Base-by-base conservation (phyloP, 2,329 filamentous ascomycete genomes). In the Hansfordia pulvinata region DNA sequence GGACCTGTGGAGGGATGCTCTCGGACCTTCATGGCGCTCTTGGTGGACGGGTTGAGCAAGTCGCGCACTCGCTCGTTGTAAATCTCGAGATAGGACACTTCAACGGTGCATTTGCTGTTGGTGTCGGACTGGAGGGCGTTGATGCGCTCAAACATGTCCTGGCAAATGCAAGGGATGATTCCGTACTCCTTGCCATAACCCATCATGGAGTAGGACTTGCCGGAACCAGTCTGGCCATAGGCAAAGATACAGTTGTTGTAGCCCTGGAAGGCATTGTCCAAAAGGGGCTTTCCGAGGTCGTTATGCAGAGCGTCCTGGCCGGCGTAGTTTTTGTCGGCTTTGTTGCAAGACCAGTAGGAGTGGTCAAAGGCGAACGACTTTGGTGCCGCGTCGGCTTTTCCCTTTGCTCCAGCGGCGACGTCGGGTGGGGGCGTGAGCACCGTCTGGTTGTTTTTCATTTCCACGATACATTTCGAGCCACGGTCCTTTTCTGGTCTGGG, bases 211-310 rank as follows among this genome's bases (percentile, higher is more conserved):
- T 98, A 98, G 10, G 85, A 94, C 59, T 98, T 98, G 55, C 90
- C 90, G 1, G 90, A 96, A 40, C 90, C 90, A 2, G 90, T 98
- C 60, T 98, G 90, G 11, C 90, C 90, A 49, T 98, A 98, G 10
- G 90, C 90, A 50, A 98, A 98, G 47, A 98, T 98, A 64, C 90
- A 98, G 54, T 96, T 98, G 64, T 98, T 96, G 62, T 96, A 98
- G 23, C 90, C 90, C 45, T 88, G 75, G 49, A 98, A 98, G 11
- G 90, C 90, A 69, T 98, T 98, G 59, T 98, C 88, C 39, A 98
- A 68, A 31, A 98, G 66, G 28, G 90, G 90, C 40, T 75, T 72
- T 35, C 90, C 90, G 35, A 98, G 59, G 49, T 96, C 90, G 28
- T 75, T 66, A 52, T 93, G 92, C 11, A 98, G 64, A 46, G 90